phyloP scores from a whole-genome alignment of 495 filamentous ascomycete species.

The Xylona heveae region DNA sequence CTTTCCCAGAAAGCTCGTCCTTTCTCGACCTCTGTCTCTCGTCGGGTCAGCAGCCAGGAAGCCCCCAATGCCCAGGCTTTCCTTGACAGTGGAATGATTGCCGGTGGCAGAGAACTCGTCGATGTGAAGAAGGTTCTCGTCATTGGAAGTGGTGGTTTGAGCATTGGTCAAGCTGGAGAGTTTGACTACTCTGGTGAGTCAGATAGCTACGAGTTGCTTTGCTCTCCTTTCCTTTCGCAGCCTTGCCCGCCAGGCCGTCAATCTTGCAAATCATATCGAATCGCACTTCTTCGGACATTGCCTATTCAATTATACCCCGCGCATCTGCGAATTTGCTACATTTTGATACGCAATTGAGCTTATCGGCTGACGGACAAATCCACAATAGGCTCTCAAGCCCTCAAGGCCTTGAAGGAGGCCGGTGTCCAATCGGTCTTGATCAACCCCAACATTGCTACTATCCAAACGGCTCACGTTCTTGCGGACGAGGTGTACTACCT shows the following conservation, averaged over 20 bases:
- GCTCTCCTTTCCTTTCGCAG: conserved; percentile 5
- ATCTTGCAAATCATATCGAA: background rate
- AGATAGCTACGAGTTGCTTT: too few species aligned
- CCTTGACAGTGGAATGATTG: conserved; percentile 65
- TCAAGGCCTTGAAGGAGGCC: conserved; percentile 68
- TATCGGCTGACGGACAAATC: background rate
- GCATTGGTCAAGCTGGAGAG: conserved; percentile 95
- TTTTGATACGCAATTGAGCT: background rate
- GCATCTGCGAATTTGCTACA: background rate
- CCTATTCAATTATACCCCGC: background rate
- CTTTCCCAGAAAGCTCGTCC: conserved; percentile 10
- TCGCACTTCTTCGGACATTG: background rate
- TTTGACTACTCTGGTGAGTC: conserved; percentile 93
- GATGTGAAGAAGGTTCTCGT: conserved; percentile 98
- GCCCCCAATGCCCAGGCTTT: conserved; percentile 77
- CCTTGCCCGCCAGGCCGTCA: conserved; percentile 1
- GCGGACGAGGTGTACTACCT: conserved; percentile 98
- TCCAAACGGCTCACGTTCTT: conserved; percentile 93
- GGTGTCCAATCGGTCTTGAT: conserved; percentile 86
- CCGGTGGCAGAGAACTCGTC: conserved; percentile 45
- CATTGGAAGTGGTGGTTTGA: conserved; percentile 85
- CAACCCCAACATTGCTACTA: conserved; percentile 97
- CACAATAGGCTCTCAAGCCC: conserved; percentile 6
- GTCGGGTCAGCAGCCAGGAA: conserved; percentile 26
- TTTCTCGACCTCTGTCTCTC: conserved; percentile 11